Evolutionary conservation across 2,329 filamentous ascomycete genomes (phyloP), one percentile per base, ranked within the genome.

Genomic region (Periconia sp.): DNA sequence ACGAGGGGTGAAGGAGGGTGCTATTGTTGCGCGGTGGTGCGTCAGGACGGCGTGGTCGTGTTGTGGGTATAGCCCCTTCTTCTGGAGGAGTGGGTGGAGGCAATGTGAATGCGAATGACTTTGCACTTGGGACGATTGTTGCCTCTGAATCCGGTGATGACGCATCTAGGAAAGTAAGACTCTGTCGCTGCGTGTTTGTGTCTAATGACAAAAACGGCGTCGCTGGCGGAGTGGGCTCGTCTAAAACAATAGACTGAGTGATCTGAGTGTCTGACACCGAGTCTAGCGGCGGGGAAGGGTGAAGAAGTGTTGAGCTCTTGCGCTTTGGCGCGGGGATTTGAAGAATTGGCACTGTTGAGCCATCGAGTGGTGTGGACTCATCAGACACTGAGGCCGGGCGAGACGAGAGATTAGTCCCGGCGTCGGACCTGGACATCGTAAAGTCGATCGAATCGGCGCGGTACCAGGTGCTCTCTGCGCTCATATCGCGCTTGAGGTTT

Each of bases 401-500:
- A 16, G n/a, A 40, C 21, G 21, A 28, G 1, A 36, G 26, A 10
- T 15, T 39, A 16, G 30, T 46, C 3, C 18, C 44, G 15, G 44
- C 45, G 26, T 54, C 46, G 25, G 52, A 45, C 3, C 39, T 40
- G 1, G 48, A 48, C 16, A 53, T 41, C 9, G 39, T 38, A 15
- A 50, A 52, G 24, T 46, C 44, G 21, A 48, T 50, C 10, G 53
- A 57, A 23, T 40, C 38, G 4, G 39, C 39, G 8, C 46, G 49
- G 22, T 23, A 15, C 30, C 36, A 8, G 33, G 24, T 17, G 40
- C 35, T 12, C 36, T n/a, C 41, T 33, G 18, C 40, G 39, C 21
- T 34, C 5, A 60, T 41, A 17, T 61, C 59, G 23, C 40, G 43
- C 35, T 61, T 63, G 25, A 64, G 51, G 28, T 54, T 62, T 18